phyloP scores from a whole-genome alignment of 768 basidiomycete species.

The Phanerodontia chrysosporium region DNA sequence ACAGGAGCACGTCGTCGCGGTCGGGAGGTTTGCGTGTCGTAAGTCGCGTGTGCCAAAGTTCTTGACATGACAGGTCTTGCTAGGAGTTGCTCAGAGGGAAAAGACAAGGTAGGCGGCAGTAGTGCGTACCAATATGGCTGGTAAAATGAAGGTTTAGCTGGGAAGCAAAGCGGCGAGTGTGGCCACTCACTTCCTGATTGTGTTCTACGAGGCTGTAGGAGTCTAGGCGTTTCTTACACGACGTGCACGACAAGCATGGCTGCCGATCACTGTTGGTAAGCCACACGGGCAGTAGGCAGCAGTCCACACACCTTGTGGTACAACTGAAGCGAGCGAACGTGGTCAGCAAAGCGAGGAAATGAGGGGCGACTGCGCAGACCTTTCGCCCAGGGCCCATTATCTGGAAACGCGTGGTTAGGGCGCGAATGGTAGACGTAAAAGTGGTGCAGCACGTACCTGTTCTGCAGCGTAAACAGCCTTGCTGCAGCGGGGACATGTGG shows the following conservation, averaged over 20 bases:
- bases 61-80: constrained; percentile 80
- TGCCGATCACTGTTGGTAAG: constrained; percentile 27
- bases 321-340: constrained; percentile 40
- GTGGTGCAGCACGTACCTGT: constrained; percentile 47
- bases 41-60: constrained; percentile 75
- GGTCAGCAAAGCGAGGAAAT: background rate
- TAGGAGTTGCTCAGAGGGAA: constrained; percentile 26
- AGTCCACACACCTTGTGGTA: constrained; percentile 64
- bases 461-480: constrained; percentile 86
- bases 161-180: background rate
- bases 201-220: constrained; percentile 78
- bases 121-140: constrained; percentile 41
- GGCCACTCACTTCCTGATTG: constrained; percentile 62
- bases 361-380: constrained; percentile 40
- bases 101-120: background rate
- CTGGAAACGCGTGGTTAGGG: constrained; percentile 32
- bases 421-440: background rate
- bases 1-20: constrained; percentile 30
- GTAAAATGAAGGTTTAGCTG: constrained; percentile 2
- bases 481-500: constrained; percentile 68
- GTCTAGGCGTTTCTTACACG: constrained; percentile 76
- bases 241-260: constrained; percentile 77
- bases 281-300: background rate
- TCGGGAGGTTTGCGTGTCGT: constrained; percentile 68
- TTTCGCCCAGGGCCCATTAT: constrained; percentile 86